A percentile compares a stretch with the other conserved stretches of the same genome.
phyloP scores from a whole-genome alignment of 192 early-diverging fungal species.

The Borealophlyctis nickersoniae region DNA sequence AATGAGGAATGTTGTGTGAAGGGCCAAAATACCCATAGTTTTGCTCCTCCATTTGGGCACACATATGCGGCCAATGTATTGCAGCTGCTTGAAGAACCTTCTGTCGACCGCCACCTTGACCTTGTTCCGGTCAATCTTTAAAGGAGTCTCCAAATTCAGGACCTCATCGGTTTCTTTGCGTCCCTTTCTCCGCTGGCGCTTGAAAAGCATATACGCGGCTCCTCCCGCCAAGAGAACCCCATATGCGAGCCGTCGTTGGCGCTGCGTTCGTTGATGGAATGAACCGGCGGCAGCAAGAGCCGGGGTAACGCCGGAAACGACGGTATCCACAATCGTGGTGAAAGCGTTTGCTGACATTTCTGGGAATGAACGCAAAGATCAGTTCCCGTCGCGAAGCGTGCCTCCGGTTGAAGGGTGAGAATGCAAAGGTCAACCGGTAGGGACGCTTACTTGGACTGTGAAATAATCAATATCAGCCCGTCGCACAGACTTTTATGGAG shows the following conservation, averaged over 20 bases:
- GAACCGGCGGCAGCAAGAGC: constrained; percentile 5
- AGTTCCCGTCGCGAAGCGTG: too few relatives aligned
- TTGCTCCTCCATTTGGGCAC: constrained; percentile 77
- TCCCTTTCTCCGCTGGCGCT: not conserved
- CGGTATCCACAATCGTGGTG: constrained; percentile 20
- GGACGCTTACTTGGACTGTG: too few relatives aligned
- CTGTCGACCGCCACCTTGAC: constrained; percentile 49
- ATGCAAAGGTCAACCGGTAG: too few relatives aligned
- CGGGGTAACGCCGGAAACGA: constrained; percentile 6
- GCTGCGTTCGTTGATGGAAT: constrained; percentile 9
- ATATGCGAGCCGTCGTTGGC: constrained; percentile 15
- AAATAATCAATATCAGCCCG: too few relatives aligned
- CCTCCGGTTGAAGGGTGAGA: too few relatives aligned
- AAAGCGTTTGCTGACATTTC: too few relatives aligned
- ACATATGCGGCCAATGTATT: constrained; percentile 74
- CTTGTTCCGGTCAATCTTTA: constrained; percentile 35
- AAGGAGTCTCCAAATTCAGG: constrained; percentile 18
- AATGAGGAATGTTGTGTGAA: constrained; percentile 85
- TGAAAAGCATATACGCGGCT: constrained; percentile 6
- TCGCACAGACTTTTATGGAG: too few relatives aligned
- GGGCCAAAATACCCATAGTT: constrained; percentile 72
- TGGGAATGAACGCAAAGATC: too few relatives aligned
- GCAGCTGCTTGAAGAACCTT: constrained; percentile 40
- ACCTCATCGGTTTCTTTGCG: not conserved
- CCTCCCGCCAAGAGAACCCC: constrained; percentile 14